phyloP scores from a whole-genome alignment of 2,329 filamentous ascomycete species.

The Penicillium sp. region DNA sequence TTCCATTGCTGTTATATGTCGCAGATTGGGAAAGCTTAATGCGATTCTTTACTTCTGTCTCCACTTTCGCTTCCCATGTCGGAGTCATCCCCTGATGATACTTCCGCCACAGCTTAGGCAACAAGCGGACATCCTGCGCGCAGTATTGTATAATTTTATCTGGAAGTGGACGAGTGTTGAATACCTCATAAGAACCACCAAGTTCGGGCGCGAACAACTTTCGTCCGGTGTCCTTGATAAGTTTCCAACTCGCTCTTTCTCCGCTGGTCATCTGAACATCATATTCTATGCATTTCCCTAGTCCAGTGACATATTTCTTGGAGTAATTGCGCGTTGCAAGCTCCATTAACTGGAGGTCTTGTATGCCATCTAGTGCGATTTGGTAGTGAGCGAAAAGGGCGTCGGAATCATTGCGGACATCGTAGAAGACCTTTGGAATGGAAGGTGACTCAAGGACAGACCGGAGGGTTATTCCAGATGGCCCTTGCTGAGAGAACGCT shows the following conservation, averaged over 20 bases:
- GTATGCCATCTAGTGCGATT: constrained; percentile 47
- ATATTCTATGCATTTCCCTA: constrained; percentile 42
- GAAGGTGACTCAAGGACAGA: constrained; percentile 46
- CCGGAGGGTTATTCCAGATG: constrained; percentile 32
- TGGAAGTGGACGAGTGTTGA: constrained; percentile 9
- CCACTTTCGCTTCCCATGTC: not conserved
- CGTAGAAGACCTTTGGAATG: constrained; percentile 58
- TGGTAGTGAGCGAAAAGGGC: constrained; percentile 51
- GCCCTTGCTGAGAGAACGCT: constrained; percentile 38
- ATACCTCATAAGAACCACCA: constrained; percentile 8
- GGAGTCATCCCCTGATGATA: not conserved
- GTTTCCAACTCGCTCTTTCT: constrained; percentile 18
- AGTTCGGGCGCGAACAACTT: constrained; percentile 11
- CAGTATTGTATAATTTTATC: constrained; percentile 7
- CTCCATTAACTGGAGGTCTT: constrained; percentile 61
- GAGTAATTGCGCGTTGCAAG: constrained; percentile 35
- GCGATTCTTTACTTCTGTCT: not conserved
- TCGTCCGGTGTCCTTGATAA: constrained; percentile 15
- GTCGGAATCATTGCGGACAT: constrained; percentile 61
- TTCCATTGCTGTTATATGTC: not conserved
- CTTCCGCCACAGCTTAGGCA: not conserved
- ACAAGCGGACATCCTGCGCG: constrained; percentile 5
- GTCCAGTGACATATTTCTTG: constrained; percentile 31
- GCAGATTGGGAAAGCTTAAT: not conserved
- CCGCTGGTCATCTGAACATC: constrained; percentile 18